These are phyloP conservation scores for Acacia melanoxylon DNA, from an alignment of 306 rosid genomes.

Conservation along the genomic window DNA sequence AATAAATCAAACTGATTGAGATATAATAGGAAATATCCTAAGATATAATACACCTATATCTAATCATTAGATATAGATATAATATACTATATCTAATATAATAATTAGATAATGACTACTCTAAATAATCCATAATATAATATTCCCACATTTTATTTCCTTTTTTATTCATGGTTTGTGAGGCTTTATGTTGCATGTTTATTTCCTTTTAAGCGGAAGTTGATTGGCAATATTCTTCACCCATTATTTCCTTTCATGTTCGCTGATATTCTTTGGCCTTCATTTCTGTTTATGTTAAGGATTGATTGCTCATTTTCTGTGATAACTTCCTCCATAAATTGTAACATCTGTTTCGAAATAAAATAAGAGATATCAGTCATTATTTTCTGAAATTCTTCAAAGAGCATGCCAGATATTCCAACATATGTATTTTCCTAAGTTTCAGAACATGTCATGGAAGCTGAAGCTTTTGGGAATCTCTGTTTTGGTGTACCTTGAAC, in stretches of 20 bases:
- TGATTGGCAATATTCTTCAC: background rate
- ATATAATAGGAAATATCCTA: too few relatives aligned
- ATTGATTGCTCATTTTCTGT: background rate
- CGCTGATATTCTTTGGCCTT: background rate
- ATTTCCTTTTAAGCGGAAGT: background rate
- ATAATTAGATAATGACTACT: too few relatives aligned
- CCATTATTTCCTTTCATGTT: background rate
- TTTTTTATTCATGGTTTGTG: background rate
- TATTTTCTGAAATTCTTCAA: background rate
- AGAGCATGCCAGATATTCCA: conserved; percentile 5
- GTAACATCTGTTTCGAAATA: background rate
- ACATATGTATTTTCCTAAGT: background rate
- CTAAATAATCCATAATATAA: too few relatives aligned
- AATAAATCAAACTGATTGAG: too few relatives aligned
- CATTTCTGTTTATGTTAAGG: background rate
- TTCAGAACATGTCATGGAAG: conserved; percentile 8
- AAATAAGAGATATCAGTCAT: background rate
- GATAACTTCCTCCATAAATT: background rate
- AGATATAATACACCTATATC: too few relatives aligned
- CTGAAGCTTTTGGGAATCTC: background rate
- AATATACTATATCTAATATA: too few relatives aligned
- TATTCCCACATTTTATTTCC: too few relatives aligned
- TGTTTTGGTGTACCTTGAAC: conserved; percentile 67
- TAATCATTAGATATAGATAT: too few relatives aligned
- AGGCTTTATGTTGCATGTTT: background rate